A percentile compares a stretch with the other conserved stretches of the same genome.
Evolutionary conservation across 1,284 basidiomycete genomes (phyloP).

Genomic region (Puccinia polysora): DNA sequence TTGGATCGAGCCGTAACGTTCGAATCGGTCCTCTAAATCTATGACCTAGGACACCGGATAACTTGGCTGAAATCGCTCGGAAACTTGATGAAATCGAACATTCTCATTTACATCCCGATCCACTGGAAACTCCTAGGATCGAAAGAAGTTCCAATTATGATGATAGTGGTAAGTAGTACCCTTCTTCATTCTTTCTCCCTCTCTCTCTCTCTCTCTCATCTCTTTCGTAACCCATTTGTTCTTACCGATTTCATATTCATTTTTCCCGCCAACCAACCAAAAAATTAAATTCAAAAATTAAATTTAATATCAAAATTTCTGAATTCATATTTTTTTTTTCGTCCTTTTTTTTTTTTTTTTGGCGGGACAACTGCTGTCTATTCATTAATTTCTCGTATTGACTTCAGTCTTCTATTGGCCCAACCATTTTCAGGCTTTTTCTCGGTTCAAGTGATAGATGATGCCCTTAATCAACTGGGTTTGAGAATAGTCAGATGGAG

Average conservation of each 20-base stretch:
- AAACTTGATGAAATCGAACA: constrained; percentile 59
- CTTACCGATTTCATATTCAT: too few relatives aligned
- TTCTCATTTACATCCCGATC: constrained; percentile 44
- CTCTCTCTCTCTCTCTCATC: not conserved
- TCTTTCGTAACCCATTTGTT: not conserved
- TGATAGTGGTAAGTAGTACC: constrained; percentile 36
- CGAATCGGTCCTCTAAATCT: too few relatives aligned
- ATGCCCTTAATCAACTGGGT: constrained; percentile 74
- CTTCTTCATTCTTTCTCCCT: not conserved
- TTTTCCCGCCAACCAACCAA: too few relatives aligned
- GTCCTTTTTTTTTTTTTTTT: too few relatives aligned
- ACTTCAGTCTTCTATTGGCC: not conserved
- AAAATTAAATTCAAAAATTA: too few relatives aligned
- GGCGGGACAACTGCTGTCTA: too few relatives aligned
- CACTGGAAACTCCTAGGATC: not conserved
- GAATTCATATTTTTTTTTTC: too few relatives aligned
- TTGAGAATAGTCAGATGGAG: constrained; percentile 77
- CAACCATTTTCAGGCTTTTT: constrained; percentile 64
- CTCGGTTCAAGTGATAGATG: constrained; percentile 62
- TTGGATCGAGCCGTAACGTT: too few relatives aligned
- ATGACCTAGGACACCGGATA: constrained; percentile 70
- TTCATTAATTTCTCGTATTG: not conserved
- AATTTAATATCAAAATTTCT: too few relatives aligned
- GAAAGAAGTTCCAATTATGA: constrained; percentile 29
- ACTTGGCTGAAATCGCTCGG: constrained; percentile 74